Evolutionary conservation across 352 stramenopile genomes (phyloP).

Genomic region (Thalassiosira delicatula): DNA sequence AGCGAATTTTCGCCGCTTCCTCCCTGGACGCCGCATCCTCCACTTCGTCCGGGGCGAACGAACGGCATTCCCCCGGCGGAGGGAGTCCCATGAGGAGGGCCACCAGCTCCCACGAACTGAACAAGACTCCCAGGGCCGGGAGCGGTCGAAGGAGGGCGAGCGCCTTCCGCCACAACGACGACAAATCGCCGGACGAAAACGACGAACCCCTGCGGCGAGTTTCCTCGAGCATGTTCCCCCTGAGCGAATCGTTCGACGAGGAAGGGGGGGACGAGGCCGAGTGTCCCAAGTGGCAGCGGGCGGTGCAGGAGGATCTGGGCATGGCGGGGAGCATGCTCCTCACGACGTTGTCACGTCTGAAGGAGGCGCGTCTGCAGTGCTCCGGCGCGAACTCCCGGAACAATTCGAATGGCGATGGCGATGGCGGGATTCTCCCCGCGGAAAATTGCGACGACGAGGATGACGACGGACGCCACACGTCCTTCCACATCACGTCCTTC

Average conservation of each 20-base stretch:
- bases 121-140: neutral
- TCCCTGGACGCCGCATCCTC: no score
- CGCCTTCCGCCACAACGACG: neutral
- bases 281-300: slow-evolving; percentile 31
- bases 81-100: slow-evolving; percentile 44
- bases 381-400: slow-evolving; percentile 10
- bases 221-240: neutral
- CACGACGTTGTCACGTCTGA: slow-evolving; percentile 66
- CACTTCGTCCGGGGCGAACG: no score
- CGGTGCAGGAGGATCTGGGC: slow-evolving; percentile 70
- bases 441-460: neutral
- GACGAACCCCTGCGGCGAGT: neutral
- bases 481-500: no score
- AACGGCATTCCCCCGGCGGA: no score
- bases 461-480: no score
- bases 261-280: slow-evolving; percentile 39
- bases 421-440: no score
- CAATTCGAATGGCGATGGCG: no score
- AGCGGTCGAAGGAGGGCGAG: no score
- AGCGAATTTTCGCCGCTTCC: no score
- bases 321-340: slow-evolving; percentile 72
- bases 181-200: no score
- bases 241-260: slow-evolving; percentile 10
- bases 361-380: slow-evolving; percentile 68
- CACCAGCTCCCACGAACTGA: slow-evolving; percentile 42